Conservation (phyloP, 768 basidiomycete genomes). For the Lactarius sanguifluus region DNA sequence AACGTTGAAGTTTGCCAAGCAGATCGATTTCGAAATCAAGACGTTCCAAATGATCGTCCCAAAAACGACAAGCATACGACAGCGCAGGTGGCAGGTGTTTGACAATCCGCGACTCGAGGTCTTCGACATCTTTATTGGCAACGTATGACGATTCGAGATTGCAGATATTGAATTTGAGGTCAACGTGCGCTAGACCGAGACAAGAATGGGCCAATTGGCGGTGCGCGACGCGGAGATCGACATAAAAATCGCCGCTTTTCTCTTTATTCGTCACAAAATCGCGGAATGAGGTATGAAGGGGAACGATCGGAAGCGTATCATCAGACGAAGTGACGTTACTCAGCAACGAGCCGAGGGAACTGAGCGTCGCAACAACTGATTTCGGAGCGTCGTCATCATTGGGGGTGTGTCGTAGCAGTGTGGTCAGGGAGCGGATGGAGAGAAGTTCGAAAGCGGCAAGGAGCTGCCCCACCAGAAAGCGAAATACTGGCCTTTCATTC, state of each 20-base stretch:
- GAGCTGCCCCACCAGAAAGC: slow-evolving; percentile 8
- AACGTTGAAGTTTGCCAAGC: neutral
- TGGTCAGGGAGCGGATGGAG: slow-evolving; percentile 3
- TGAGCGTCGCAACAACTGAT: neutral
- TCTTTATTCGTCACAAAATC: neutral
- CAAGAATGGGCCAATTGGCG: neutral
- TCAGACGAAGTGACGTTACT: slow-evolving; percentile 5
- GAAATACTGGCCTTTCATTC: neutral
- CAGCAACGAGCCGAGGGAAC: slow-evolving; percentile 1
- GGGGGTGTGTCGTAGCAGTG: neutral
- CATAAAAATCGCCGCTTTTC: neutral
- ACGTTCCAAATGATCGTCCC: neutral
- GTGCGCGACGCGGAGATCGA: neutral
- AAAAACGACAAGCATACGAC: slow-evolving; percentile 7
- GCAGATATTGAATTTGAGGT: slow-evolving; percentile 6
- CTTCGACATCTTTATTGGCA: neutral
- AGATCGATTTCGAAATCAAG: neutral
- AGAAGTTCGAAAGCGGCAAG: slow-evolving; percentile 5
- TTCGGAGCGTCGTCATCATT: neutral
- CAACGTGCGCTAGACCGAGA: neutral
- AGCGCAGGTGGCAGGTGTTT: neutral
- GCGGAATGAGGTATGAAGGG: neutral
- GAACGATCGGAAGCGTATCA: neutral
- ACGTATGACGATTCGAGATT: slow-evolving; percentile 2
- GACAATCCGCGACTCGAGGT: neutral